phyloP scores from a whole-genome alignment of 2,329 filamentous ascomycete species.

The Xylaria sp. region DNA sequence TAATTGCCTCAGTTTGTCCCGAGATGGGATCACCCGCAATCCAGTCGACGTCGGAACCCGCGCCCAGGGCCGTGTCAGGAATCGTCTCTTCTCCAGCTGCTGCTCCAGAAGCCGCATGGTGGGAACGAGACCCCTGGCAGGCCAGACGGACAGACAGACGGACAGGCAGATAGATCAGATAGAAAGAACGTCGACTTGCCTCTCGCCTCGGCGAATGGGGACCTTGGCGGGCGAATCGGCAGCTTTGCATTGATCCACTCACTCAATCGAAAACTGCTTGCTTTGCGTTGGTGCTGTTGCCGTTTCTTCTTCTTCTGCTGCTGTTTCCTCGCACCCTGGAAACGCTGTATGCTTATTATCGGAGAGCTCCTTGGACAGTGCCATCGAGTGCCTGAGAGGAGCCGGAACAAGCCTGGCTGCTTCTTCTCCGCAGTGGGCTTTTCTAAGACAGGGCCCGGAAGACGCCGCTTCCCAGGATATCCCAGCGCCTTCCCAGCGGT shows the following conservation, averaged over 20 bases:
- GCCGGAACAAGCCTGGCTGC: slow-evolving; percentile 19
- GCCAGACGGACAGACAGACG: not conserved
- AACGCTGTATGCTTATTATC: slow-evolving; percentile 18
- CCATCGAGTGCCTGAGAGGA: slow-evolving; percentile 6
- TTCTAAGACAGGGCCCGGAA: slow-evolving; percentile 33
- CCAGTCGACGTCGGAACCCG: slow-evolving; percentile 24
- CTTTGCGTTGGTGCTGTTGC: not conserved
- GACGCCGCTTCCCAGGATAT: slow-evolving; percentile 40
- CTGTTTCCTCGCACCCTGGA: not conserved
- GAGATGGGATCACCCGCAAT: slow-evolving; percentile 30
- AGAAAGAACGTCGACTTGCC: slow-evolving; percentile 13
- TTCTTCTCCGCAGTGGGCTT: slow-evolving; percentile 35
- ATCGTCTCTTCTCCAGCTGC: slow-evolving; percentile 10
- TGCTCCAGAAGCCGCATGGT: slow-evolving; percentile 6
- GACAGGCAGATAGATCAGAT: too few species aligned
- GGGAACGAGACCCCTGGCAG: slow-evolving; percentile 14
- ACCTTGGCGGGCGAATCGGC: slow-evolving; percentile 25
- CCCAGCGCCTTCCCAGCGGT: slow-evolving; percentile 6
- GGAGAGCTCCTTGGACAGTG: slow-evolving; percentile 35
- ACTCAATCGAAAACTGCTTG: not conserved
- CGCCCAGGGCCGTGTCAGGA: slow-evolving; percentile 5
- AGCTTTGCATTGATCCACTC: slow-evolving; percentile 8
- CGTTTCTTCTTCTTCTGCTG: too few species aligned
- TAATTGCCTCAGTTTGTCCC: slow-evolving; percentile 28
- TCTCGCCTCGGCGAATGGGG: slow-evolving; percentile 22